Evolutionary conservation across 2,329 filamentous ascomycete genomes (phyloP), one percentile per base, ranked within the genome.

Genomic region (Saccharata proteae): DNA sequence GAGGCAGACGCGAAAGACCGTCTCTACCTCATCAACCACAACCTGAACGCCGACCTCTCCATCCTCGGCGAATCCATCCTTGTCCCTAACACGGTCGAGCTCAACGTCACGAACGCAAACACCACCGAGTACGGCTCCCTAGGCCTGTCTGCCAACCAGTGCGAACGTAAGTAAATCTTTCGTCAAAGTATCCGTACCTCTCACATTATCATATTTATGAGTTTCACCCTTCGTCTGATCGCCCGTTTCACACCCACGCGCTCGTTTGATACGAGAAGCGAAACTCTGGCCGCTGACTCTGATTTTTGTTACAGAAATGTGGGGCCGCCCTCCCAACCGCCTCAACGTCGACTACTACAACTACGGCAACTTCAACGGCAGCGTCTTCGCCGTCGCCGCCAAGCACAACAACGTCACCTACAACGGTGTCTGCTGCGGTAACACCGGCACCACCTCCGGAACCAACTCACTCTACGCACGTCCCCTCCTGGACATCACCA

Each of bases 1-100:
- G 47, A 51, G 0, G 67, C 71, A 3, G 51, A 54, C 11, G 49
- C 50, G 0, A 60, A 63, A 36, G 63, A 76, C 17, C 68, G 76
- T 25, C 65, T 93, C 56, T 92, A 86, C 51, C 67, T 93, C 48
- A 71, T 80, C 46, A 94, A 94, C 57, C 86, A 94, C 61, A 94
- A 94, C 51, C 67, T 93, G 36, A 93, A 93, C 52, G 68, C 78
- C 37, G 68, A 85, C 42, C 70, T 93, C 26, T 30, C 26, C 9
- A 16, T 38, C 6, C 33, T 38, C 7, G 49, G 51, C 1, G 26
- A 41, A 4, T 44, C 36, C 25, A 31, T 58, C 5, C 33, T 59
- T 16, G 47, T 58, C 3, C 55, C 55, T 10, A 56, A 59, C 18
- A 49, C 46, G 1, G 53, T 49, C 4, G 38, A 40, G 4, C 43